Conservation (phyloP, 495 filamentous ascomycete genomes). For the Daldinia concentrica region DNA sequence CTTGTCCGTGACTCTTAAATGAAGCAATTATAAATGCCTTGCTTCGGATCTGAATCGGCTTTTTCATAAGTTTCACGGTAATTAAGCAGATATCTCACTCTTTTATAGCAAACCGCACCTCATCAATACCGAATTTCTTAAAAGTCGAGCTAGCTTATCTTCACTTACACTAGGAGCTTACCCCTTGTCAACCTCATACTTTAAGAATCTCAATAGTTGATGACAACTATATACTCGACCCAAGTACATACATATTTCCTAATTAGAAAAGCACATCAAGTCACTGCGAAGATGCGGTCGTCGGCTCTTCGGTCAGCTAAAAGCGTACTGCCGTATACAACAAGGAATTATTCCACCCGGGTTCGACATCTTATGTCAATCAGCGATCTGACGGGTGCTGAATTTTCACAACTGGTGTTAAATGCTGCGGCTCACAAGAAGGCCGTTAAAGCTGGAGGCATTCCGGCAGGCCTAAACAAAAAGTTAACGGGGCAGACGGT, state of each 20-base stretch:
- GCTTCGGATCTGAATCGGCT: neutral
- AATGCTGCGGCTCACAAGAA: conserved; percentile 81
- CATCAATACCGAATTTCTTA: neutral
- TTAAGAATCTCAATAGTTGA: neutral
- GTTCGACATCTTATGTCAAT: conserved; percentile 89
- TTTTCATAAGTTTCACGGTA: neutral
- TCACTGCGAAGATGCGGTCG: conserved; percentile 36
- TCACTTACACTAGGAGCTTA: conserved; percentile 11
- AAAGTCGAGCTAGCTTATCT: neutral
- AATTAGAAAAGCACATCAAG: neutral
- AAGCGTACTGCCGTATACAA: conserved; percentile 22
- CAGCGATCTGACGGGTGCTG: conserved; percentile 78
- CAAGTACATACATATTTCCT: neutral
- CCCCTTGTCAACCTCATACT: neutral
- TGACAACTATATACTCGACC: neutral
- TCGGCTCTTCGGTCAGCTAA: conserved; percentile 27
- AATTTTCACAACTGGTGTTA: conserved; percentile 82
- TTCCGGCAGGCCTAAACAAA: conserved; percentile 64
- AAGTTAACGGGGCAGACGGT: conserved; percentile 75
- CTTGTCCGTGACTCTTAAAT: neutral
- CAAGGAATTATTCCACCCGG: conserved; percentile 45
- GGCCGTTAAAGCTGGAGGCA: conserved; percentile 75
- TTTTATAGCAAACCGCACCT: neutral
- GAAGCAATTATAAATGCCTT: neutral
- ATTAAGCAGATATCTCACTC: neutral